These are phyloP conservation scores for carrot (Daucus carota) DNA, from an alignment of 129 eudicot species.

Conservation along the genomic window DNA sequence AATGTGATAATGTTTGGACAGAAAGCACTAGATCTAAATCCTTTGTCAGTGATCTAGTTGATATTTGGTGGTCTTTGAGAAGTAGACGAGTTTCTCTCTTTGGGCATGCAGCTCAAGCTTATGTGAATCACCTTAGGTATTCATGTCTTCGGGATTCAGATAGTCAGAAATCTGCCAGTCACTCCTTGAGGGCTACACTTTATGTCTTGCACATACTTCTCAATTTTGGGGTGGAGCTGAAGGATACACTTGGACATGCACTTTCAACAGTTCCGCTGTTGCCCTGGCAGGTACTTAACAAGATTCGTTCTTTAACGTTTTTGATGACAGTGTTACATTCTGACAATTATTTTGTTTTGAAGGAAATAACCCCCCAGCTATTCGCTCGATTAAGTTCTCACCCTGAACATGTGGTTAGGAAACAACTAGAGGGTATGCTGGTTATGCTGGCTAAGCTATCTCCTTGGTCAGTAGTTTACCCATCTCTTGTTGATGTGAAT, in stretches of 20 bases:
- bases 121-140: constrained; percentile 62
- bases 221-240: constrained; percentile 83
- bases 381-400: constrained; percentile 96
- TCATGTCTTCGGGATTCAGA: constrained; percentile 53
- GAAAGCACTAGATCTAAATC: constrained; percentile 27
- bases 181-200: constrained; percentile 75
- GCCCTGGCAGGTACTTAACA: constrained; percentile 80
- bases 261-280: constrained; percentile 81
- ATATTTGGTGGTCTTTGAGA: constrained; percentile 91
- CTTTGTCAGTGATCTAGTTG: constrained; percentile 40
- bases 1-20: constrained; percentile 28
- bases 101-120: constrained; percentile 93
- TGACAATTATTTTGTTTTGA: constrained; percentile 29
- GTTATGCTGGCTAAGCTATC: constrained; percentile 83
- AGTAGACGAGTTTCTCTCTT: constrained; percentile 79
- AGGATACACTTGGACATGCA: constrained; percentile 74
- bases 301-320: constrained; percentile 4
- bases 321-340: constrained; percentile 9
- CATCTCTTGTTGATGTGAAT: constrained; percentile 88
- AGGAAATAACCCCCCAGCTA: constrained; percentile 94
- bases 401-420: constrained; percentile 84
- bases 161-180: constrained; percentile 46
- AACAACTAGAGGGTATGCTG: constrained; percentile 72
- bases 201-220: constrained; percentile 81
- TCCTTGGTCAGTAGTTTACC: constrained; percentile 93